Evolutionary conservation across 75 land plant species (phyloP), one percentile per base, ranked within the genome.

Genomic region (Adiantum capillusveneris): DNA sequence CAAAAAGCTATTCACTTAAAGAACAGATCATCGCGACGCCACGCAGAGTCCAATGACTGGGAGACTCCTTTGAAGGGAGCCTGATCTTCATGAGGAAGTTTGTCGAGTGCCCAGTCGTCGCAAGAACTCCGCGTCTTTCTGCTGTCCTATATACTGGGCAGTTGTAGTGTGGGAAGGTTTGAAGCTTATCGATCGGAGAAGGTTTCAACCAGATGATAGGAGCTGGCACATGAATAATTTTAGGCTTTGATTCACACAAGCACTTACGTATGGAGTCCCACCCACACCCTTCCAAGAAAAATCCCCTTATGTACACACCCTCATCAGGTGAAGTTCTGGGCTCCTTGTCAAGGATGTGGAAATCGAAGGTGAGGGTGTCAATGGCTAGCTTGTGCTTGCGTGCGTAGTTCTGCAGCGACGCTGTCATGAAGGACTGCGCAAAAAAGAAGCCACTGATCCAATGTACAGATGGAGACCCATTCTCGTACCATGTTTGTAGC

Each of bases 381-480:
- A 73, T 73, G 52, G 76, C 76, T 0, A 64, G 53, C 31, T 60
- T 66, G 22, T 68, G 25, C 11, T 63, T 53, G 11, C 76, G 27
- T 0, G 76, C 76, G 14, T 66, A 73, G 65, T 73, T 73, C 21
- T 73, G 76, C 26, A 73, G 60, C 17, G 76, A 64, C 0, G 76
- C 76, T 19, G 76, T 73, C 65, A 73, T 65, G 60, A 73, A 73
- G 7, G 76, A 73, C 57, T 73, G 76, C 0, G 76, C 76, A 39
- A 73, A 73, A 71, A 73, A 73, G 59, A 73, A 73, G 58, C 76
- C 76, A 16, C 76, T 73, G 12, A 73, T 31, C 76, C 76, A 73
- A 22, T 36, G 62, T 25, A 73, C 71, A 0, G 58, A 64, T 6
- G 76, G 76, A 1, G 61, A 24, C 9, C 76, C 76, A 6, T 62